A percentile compares a stretch with the other conserved stretches of the same genome.
Conservation (phyloP, 306 rosid genomes). For the Amphicarpaea edgeworthii region DNA sequence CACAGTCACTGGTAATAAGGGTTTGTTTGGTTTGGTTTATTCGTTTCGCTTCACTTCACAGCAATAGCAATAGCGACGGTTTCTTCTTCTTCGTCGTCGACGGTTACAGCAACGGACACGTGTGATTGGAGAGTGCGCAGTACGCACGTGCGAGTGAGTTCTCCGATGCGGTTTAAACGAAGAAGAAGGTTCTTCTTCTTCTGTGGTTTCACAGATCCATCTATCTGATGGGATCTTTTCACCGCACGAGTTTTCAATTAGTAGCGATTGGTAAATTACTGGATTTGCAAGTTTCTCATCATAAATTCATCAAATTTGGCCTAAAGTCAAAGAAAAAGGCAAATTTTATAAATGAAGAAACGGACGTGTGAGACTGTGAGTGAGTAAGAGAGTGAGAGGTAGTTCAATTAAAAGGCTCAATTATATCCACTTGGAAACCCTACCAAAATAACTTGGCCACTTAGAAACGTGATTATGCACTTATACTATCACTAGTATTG, state of each 20-base stretch:
- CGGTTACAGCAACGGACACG: not conserved
- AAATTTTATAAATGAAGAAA: not conserved
- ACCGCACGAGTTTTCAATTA: conserved; percentile 27
- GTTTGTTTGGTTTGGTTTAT: not conserved
- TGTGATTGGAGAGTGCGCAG: not conserved
- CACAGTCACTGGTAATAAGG: not conserved
- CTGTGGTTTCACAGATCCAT: conserved; percentile 15
- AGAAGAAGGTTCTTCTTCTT: not conserved
- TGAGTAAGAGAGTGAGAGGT: not conserved
- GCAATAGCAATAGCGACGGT: not conserved
- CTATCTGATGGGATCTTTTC: conserved; percentile 30
- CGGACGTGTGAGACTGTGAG: not conserved
- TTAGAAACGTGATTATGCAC: no score
- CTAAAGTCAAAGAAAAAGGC: not conserved
- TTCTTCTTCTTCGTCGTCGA: not conserved
- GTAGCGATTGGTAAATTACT: not conserved
- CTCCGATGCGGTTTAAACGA: conserved; percentile 26
- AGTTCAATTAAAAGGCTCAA: not conserved
- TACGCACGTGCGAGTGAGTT: not conserved
- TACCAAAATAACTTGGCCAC: no score
- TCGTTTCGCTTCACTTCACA: not conserved
- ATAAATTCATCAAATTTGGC: conserved; percentile 1
- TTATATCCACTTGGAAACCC: not conserved
- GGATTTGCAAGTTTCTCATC: conserved; percentile 22
- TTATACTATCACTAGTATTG: no score